These are phyloP conservation scores for Cryptococcus wingfieldii DNA, from an alignment of 1,284 basidiomycete species.

Conservation along the genomic window DNA sequence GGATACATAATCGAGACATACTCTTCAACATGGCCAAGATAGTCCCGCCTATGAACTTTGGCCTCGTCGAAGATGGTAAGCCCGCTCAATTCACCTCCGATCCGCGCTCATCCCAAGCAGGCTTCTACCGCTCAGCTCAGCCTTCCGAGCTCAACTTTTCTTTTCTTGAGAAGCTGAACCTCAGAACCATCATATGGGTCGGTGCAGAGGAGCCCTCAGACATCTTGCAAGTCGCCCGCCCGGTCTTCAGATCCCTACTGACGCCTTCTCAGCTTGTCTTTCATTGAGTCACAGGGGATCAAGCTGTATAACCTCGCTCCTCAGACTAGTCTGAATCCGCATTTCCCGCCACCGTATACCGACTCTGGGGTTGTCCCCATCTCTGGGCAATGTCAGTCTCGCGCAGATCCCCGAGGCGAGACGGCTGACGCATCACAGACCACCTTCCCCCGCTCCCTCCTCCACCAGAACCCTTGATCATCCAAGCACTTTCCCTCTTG, in stretches of 20 bases:
- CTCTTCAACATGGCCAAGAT: conserved; percentile 38
- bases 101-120: conserved; percentile 14
- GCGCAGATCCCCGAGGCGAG: background rate
- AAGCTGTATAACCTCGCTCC: conserved; percentile 43
- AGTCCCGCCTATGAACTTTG: conserved; percentile 54
- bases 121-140: conserved; percentile 54
- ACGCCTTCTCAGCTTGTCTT: conserved; percentile 38
- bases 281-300: conserved; percentile 44
- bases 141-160: conserved; percentile 55
- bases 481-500: conserved; percentile 53
- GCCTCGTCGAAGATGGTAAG: conserved; percentile 53
- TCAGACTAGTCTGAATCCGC: conserved; percentile 40
- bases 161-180: conserved; percentile 53
- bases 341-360: conserved; percentile 47
- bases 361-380: conserved; percentile 44
- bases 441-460: conserved; percentile 46
- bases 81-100: background rate
- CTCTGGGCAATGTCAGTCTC: conserved; percentile 36
- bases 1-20: background rate
- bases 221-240: conserved; percentile 47
- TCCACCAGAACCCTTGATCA: conserved; percentile 53
- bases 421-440: conserved; percentile 18
- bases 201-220: conserved; percentile 54
- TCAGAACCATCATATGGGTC: conserved; percentile 54
- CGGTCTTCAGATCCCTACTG: background rate